phyloP scores from a whole-genome alignment of 129 eudicot genomes.

The Glebionis coronaria region DNA sequence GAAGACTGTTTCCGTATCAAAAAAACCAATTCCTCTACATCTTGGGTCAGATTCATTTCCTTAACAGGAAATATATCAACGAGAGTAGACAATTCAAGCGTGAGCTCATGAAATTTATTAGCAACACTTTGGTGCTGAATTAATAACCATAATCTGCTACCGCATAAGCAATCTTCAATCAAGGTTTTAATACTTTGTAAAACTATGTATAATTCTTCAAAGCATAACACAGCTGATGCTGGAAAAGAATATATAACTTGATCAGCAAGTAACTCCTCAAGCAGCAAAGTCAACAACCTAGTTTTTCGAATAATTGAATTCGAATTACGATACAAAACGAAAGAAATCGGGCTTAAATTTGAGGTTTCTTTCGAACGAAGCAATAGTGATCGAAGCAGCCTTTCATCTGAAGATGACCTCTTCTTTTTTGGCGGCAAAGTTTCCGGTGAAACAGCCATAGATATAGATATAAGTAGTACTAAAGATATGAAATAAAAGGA shows the following conservation, averaged over 20 bases:
- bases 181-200: conserved; percentile 58
- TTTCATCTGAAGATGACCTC: conserved; percentile 48
- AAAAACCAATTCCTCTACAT: conserved; percentile 50
- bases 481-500: not conserved
- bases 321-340: conserved; percentile 51
- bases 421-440: conserved; percentile 58
- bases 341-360: conserved; percentile 41
- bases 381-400: conserved; percentile 51
- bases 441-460: conserved; percentile 60
- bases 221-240: conserved; percentile 66
- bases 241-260: conserved; percentile 31
- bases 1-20: conserved; percentile 67
- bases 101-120: conserved; percentile 51
- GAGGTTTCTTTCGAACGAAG: conserved; percentile 53
- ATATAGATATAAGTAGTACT: no score
- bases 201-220: conserved; percentile 74
- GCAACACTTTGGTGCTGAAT: conserved; percentile 54
- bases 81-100: conserved; percentile 66
- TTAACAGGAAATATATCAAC: conserved; percentile 68
- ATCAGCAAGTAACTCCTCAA: conserved; percentile 57
- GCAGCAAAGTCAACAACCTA: conserved; percentile 42
- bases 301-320: conserved; percentile 64
- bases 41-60: conserved; percentile 52
- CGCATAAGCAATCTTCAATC: conserved; percentile 55
- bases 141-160: conserved; percentile 77